A percentile compares a stretch with the other conserved stretches of the same genome.
phyloP scores from a whole-genome alignment of 371 early-diverging fungal species.

The Apophysomyces trapeziformis region DNA sequence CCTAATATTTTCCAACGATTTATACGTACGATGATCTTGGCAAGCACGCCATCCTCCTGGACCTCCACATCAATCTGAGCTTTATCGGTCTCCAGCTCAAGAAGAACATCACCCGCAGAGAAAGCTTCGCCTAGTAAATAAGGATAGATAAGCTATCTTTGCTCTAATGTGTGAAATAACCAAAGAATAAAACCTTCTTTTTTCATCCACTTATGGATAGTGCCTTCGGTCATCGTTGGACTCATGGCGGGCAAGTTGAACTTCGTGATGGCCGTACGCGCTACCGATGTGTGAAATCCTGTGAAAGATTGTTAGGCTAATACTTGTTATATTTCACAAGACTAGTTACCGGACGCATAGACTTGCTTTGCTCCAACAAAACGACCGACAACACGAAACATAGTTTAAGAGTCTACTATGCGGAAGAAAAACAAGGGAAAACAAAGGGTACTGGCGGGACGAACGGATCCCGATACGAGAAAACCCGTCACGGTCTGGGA shows the following conservation, averaged over 20 bases:
- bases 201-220: conserved; percentile 89
- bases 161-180: not conserved
- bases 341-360: not conserved
- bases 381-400: conserved; percentile 6
- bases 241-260: conserved; percentile 94
- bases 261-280: conserved; percentile 61
- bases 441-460: not conserved
- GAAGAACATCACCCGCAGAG: conserved; percentile 85
- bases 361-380: conserved; percentile 2
- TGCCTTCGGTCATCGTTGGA: conserved; percentile 98
- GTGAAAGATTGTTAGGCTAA: not conserved
- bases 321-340: not conserved
- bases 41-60: conserved; percentile 92
- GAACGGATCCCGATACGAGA: not conserved
- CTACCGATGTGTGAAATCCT: conserved; percentile 66
- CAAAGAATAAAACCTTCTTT: conserved; percentile 60
- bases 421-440: conserved; percentile 11
- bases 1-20: conserved; percentile 38
- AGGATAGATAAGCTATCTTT: too few species aligned
- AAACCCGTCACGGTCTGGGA: not conserved
- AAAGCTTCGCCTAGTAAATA: conserved; percentile 74
- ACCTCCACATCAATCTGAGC: conserved; percentile 98
- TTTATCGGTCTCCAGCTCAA: conserved; percentile 97
- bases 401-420: conserved; percentile 2
- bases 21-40: conserved; percentile 81